A percentile compares a stretch with the other conserved stretches of the same genome.
phyloP scores from a whole-genome alignment of 306 rosid genomes.

The Sindora glabra region DNA sequence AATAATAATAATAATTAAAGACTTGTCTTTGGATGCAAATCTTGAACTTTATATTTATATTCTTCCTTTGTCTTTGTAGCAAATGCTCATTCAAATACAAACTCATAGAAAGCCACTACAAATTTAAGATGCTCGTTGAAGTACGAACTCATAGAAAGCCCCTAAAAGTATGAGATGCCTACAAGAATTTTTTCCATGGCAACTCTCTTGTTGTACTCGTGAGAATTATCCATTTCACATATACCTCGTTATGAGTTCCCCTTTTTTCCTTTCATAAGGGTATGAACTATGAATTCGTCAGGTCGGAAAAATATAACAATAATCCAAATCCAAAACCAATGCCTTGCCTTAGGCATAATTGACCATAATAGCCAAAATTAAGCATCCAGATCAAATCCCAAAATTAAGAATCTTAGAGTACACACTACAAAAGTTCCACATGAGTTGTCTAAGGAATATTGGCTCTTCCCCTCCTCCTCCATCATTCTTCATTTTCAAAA shows the following conservation, averaged over 20 bases:
- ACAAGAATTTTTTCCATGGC: too few species aligned
- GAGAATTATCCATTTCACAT: constrained; percentile 10
- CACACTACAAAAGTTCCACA: not conserved
- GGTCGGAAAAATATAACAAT: not conserved
- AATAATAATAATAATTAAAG: too few species aligned
- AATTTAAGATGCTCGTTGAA: too few species aligned
- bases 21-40: too few species aligned
- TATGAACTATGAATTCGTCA: not conserved
- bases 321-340: not conserved
- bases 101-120: too few species aligned
- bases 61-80: too few species aligned
- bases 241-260: constrained; percentile 6
- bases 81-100: too few species aligned
- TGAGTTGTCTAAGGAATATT: not conserved
- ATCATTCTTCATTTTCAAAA: not conserved
- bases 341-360: not conserved
- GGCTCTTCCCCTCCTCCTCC: not conserved
- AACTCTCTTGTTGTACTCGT: not conserved
- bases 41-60: too few species aligned
- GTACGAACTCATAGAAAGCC: too few species aligned
- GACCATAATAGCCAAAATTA: too few species aligned
- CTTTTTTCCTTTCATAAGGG: not conserved
- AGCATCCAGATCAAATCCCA: not conserved
- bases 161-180: too few species aligned
- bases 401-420: not conserved